Evolutionary conservation across 306 rosid genomes (phyloP).

Genomic region (Malus sieversii): DNA sequence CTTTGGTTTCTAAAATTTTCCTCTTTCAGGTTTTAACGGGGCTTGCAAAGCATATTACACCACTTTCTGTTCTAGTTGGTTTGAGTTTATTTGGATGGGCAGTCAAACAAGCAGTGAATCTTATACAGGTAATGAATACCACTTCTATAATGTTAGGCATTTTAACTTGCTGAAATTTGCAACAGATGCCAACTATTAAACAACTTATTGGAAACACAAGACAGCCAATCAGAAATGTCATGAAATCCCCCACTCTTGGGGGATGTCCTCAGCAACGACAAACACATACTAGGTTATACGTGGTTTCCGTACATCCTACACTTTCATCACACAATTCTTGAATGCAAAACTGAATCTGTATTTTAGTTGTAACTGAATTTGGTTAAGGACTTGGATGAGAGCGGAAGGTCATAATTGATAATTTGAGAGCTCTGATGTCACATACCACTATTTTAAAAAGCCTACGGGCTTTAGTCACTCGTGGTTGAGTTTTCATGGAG

Average conservation of each 20-base stretch:
- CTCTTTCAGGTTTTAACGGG: constrained; percentile 53
- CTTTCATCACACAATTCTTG: neutral
- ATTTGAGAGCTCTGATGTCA: neutral
- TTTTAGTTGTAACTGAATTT: neutral
- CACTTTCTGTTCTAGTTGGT: constrained; percentile 46
- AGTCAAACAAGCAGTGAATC: constrained; percentile 73
- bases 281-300: too few species aligned
- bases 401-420: neutral
- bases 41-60: constrained; percentile 37
- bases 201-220: too few species aligned
- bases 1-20: constrained; percentile 20
- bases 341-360: neutral
- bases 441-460: neutral
- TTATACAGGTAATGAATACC: constrained; percentile 65
- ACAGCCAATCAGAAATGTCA: too few species aligned
- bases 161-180: neutral
- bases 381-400: neutral
- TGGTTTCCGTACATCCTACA: neutral
- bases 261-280: too few species aligned
- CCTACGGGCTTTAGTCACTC: neutral
- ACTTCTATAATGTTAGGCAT: neutral
- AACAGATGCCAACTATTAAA: too few species aligned
- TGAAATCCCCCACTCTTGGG: too few species aligned
- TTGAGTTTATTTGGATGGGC: constrained; percentile 83
- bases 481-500: neutral